Evolutionary conservation across 169 alveolate genomes (phyloP).

Genomic region (Toxoplasma gondii): DNA sequence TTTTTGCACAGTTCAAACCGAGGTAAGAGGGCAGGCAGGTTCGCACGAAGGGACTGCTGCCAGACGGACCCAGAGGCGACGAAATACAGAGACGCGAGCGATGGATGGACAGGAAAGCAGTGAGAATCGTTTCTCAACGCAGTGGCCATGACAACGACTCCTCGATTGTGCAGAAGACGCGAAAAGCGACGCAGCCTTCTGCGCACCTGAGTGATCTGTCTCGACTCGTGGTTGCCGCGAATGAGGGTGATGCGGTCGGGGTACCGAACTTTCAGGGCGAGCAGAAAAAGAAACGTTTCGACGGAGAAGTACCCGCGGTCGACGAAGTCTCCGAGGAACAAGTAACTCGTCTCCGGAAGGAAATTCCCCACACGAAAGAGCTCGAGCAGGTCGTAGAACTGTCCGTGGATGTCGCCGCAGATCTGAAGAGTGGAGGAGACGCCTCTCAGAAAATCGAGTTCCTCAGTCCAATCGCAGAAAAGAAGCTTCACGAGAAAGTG

Average conservation of each 20-base stretch:
- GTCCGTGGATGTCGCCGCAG: constrained; percentile 99
- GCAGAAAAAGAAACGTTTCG: constrained; percentile 92
- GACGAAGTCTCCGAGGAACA: constrained; percentile 98
- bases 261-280: constrained; percentile 92
- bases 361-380: constrained; percentile 93
- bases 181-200: too few relatives aligned
- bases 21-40: too few relatives aligned
- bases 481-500: background rate
- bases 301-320: constrained; percentile 97
- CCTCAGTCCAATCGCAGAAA: background rate
- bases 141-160: too few relatives aligned
- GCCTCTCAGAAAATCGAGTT: background rate
- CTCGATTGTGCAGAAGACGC: too few relatives aligned
- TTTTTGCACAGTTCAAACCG: too few relatives aligned
- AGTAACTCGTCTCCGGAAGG: constrained; percentile 97
- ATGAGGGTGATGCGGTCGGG: constrained; percentile 92
- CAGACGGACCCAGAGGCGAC: too few relatives aligned
- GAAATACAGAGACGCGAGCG: too few relatives aligned
- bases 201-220: constrained; percentile 94
- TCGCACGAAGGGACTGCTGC: too few relatives aligned
- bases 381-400: constrained; percentile 96
- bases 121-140: too few relatives aligned
- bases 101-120: too few relatives aligned
- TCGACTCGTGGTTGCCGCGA: constrained; percentile 96
- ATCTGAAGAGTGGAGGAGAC: constrained; percentile 72